Percentiles rank a stretch among this genome's conserved stretches.
Evolutionary conservation across 805 yeast species (phyloP).

Genomic region (Kazachstania kunashirensis): DNA sequence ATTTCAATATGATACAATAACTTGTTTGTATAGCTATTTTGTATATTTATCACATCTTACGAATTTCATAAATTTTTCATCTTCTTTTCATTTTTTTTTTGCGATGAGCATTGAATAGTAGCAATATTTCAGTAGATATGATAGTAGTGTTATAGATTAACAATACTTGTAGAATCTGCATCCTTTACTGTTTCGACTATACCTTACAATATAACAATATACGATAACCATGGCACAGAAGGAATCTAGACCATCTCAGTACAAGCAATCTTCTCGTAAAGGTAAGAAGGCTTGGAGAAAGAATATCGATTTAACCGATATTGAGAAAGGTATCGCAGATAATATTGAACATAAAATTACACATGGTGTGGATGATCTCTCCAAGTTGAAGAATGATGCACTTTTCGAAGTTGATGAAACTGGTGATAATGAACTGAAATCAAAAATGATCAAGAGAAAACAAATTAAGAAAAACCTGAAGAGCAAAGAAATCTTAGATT

Average conservation of each 20-base stretch:
- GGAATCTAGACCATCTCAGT: constrained; percentile 43
- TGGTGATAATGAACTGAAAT: constrained; percentile 41
- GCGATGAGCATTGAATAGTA: constrained; percentile 7
- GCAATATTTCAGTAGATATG: too few relatives aligned
- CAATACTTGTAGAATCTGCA: not conserved
- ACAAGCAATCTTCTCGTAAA: constrained; percentile 72
- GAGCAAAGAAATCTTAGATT: constrained; percentile 61
- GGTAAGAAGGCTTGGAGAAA: constrained; percentile 96
- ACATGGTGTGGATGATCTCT: constrained; percentile 26
- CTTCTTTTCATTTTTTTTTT: constrained; percentile 1
- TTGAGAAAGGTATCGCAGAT: constrained; percentile 61
- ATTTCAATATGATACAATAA: too few relatives aligned
- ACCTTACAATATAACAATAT: not conserved
- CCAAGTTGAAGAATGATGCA: constrained; percentile 18
- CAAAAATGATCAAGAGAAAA: constrained; percentile 33
- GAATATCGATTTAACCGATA: constrained; percentile 76
- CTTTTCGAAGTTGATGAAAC: constrained; percentile 51
- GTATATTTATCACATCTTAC: too few relatives aligned
- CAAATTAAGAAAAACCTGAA: constrained; percentile 39
- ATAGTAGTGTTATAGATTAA: too few relatives aligned
- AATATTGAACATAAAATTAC: constrained; percentile 47
- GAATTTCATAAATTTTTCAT: too few relatives aligned
- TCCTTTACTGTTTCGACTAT: too few relatives aligned
- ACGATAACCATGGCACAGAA: too few relatives aligned
- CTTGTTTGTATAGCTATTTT: too few relatives aligned